These are phyloP conservation scores for Cylindrodendrum hubeiense DNA, from an alignment of 2,329 filamentous ascomycete genomes.

Conservation along the genomic window DNA sequence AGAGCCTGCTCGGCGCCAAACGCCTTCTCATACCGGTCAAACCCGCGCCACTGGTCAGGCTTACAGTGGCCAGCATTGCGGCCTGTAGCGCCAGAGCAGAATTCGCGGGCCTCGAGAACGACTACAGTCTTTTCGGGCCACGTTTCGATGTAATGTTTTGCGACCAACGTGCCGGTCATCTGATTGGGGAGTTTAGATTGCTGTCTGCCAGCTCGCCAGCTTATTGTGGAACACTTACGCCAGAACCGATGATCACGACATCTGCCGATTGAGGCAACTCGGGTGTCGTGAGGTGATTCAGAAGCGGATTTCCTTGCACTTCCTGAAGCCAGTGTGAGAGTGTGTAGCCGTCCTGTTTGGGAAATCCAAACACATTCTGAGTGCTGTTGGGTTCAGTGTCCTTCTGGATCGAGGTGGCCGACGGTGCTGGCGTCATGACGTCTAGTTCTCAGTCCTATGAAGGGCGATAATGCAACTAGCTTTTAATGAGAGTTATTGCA, in stretches of 20 bases:
- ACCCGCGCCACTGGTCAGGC: slow-evolving; percentile 32
- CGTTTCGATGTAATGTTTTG: slow-evolving; percentile 20
- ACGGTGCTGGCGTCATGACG: neutral
- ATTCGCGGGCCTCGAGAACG: slow-evolving; percentile 26
- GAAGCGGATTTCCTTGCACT: slow-evolving; percentile 15
- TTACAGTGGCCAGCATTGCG: slow-evolving; percentile 29
- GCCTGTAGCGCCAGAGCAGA: slow-evolving; percentile 29
- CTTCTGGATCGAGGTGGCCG: no score
- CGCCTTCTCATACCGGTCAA: slow-evolving; percentile 8
- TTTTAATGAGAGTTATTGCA: neutral
- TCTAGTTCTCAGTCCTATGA: neutral
- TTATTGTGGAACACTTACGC: neutral
- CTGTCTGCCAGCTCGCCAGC: no score
- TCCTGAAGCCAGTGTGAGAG: slow-evolving; percentile 22
- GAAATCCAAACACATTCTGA: slow-evolving; percentile 1
- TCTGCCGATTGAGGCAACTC: slow-evolving; percentile 12
- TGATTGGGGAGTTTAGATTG: neutral
- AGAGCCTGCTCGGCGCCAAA: slow-evolving; percentile 26
- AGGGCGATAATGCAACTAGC: neutral
- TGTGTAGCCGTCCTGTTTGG: slow-evolving; percentile 10
- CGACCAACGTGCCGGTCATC: slow-evolving; percentile 24
- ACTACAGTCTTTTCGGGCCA: slow-evolving; percentile 22
- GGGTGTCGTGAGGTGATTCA: slow-evolving; percentile 21
- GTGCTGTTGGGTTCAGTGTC: neutral
- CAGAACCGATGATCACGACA: slow-evolving; percentile 26